phyloP scores from a whole-genome alignment of 2,329 filamentous ascomycete species.

The Apiospora pterosperma region DNA sequence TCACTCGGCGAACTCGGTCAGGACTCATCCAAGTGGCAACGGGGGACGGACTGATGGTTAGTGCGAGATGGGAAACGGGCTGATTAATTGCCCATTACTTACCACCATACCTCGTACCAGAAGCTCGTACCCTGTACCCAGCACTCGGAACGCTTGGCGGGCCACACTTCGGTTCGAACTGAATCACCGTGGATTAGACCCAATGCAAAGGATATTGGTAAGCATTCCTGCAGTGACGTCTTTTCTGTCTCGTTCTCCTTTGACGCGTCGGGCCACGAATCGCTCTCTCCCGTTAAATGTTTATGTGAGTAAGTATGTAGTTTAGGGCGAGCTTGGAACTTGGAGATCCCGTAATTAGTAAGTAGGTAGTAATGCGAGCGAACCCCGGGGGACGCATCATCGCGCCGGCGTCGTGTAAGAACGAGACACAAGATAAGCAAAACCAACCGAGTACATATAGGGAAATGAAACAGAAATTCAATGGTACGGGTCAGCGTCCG shows the following conservation, averaged over 20 bases:
- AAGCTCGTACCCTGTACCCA: not conserved
- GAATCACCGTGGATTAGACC: not conserved
- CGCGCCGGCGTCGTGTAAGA: not conserved
- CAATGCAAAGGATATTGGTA: conserved; percentile 1
- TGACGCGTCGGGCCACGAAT: conserved; percentile 1
- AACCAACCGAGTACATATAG: too few species aligned
- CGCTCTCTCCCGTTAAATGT: not conserved
- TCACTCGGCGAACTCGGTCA: not conserved
- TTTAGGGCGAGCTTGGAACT: not conserved
- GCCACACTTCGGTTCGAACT: not conserved
- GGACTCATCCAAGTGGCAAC: conserved; percentile 1
- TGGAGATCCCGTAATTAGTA: not conserved
- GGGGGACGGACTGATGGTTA: too few species aligned
- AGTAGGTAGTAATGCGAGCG: too few species aligned
- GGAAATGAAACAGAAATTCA: not conserved
- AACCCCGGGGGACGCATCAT: not conserved
- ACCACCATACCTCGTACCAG: too few species aligned
- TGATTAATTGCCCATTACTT: not conserved
- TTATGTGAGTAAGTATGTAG: not conserved
- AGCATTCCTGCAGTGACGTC: conserved; percentile 1
- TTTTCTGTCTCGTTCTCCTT: not conserved
- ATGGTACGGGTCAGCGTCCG: not conserved
- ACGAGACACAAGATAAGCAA: not conserved
- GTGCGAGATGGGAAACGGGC: not conserved
- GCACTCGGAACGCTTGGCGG: not conserved